Evolutionary conservation across 2,329 filamentous ascomycete genomes (phyloP), one percentile per base, ranked within the genome.

Genomic region (Lasiodiplodia citricola): DNA sequence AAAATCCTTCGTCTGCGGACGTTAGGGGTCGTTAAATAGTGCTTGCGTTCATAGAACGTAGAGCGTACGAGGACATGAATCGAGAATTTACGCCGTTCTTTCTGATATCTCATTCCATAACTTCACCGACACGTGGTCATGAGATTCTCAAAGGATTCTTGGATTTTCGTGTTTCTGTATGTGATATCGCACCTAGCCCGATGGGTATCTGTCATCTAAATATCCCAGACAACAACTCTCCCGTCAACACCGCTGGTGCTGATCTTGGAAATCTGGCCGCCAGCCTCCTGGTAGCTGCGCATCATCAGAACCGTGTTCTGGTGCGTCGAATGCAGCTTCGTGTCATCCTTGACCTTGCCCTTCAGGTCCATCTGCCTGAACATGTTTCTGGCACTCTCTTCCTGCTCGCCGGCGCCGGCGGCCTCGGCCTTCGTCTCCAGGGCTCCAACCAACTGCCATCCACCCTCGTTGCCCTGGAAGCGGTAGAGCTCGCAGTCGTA

Each of bases 341-440:
- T 97, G 79, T 98, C 94, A 76, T 97, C 94, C 82, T 97, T 97
- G 71, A 96, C 96, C 86, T 96, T 97, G 71, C 96, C 96, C 86
- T 96, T 97, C 72, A 99, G 86, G 81, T 99, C 96, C 96, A 99
- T 98, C 84, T 97, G 94, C 76, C 90, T 89, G 84, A 99, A 99
- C 93, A 98, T 97, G 82, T 98, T 97, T 79, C 97, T 84, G 28
- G 96, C 96, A 72, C 92, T 96, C 80, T 98, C 96, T 81, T 98
- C 96, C 2, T 81, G 83, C 67, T 85, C 79, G 52, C 87, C 90
- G 35, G 86, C 83, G 62, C 87, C 78, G 18, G 37, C 52, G 7
- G 44, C 28, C 44, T 11, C 55, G 16, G 41, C 85, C 82, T 94
- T 94, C 60, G 85, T 84, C 82, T 97, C 94, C 70, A 98, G 83